Conservation (phyloP, 2,329 filamentous ascomycete genomes). For the Apiospora rasikravindrae region DNA sequence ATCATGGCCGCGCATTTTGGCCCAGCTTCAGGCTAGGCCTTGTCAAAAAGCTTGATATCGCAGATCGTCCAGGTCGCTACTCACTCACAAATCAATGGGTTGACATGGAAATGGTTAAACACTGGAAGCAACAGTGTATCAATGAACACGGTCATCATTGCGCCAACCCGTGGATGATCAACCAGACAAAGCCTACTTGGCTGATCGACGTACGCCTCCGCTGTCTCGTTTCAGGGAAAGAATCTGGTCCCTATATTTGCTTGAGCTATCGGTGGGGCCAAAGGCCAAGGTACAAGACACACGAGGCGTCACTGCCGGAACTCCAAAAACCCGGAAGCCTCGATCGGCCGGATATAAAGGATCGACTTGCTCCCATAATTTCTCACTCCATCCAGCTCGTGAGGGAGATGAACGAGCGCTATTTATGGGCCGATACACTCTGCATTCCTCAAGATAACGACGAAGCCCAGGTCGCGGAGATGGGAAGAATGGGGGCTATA, state of each 20-base stretch:
- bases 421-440: conserved; percentile 19
- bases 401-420: not conserved
- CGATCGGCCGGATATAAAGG: not conserved
- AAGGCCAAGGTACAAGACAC: not conserved
- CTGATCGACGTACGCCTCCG: not conserved
- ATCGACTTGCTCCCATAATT: not conserved
- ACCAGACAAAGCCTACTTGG: not conserved
- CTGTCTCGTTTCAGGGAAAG: not conserved
- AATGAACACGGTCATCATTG: not conserved
- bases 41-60: not conserved
- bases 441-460: conserved; percentile 20
- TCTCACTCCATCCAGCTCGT: too few species aligned
- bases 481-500: conserved; percentile 18
- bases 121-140: not conserved
- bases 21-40: not conserved
- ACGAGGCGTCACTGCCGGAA: not conserved
- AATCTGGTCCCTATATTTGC: not conserved
- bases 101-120: not conserved
- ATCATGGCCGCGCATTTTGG: too few species aligned
- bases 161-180: not conserved
- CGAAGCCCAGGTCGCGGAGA: conserved; percentile 4
- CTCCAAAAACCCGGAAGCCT: not conserved
- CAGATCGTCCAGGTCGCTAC: not conserved
- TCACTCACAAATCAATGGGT: not conserved
- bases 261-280: conserved; percentile 6